Base-by-base conservation (phyloP, 2,329 filamentous ascomycete genomes). In the Xenosphaeropsis pyriputrescens region DNA sequence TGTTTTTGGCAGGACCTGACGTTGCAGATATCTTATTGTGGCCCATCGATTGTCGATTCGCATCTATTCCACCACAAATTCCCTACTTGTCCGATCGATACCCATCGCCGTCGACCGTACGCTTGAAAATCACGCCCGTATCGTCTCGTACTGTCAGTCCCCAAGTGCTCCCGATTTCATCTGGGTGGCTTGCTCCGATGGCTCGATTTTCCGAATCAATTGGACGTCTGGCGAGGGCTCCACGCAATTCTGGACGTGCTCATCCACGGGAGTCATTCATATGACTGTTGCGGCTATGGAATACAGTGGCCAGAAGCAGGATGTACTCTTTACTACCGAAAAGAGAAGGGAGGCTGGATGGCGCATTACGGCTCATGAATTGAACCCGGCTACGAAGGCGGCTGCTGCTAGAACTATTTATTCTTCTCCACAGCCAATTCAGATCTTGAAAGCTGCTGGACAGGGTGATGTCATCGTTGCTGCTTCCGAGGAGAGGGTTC, bases 1-100 rank as follows among this genome's bases (percentile, higher is more conserved):
- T 14, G 3, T 32, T 32, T n/a, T 32, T 11, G 7, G 29, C 29
- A 22, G 29, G 22, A 12, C 15, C 16, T 32, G 14, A 33, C 17
- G 32, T 11, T 22, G 61, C 49, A 49, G 84, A 53, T 70, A 79
- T 57, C 56, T 95, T 30, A 76, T 95, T 40, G 57, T 93, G 39
- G 73, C 79, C 22, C 84, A 85, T 50, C 72, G 77, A 42, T 78
- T 73, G 18, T 79, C 79, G 8, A 65, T 95, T 38, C 81, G 86
- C 54, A 70, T 94, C 18, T 93, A 91, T 58, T 82, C 83, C 2
- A 74, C 84, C 19, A 65, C 73, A 45, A 86, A 85, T 39, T 96
- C 91, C 2, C 71, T 93, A 36, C 72, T 93, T 16, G 66, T 85
- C 34, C 77, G 85, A 47, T 74, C 76, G 39, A 78, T 95, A 18